Evolutionary conservation across 768 basidiomycete species (phyloP), one percentile per base, ranked within the genome.

Genomic region (Amyloporia xantha): DNA sequence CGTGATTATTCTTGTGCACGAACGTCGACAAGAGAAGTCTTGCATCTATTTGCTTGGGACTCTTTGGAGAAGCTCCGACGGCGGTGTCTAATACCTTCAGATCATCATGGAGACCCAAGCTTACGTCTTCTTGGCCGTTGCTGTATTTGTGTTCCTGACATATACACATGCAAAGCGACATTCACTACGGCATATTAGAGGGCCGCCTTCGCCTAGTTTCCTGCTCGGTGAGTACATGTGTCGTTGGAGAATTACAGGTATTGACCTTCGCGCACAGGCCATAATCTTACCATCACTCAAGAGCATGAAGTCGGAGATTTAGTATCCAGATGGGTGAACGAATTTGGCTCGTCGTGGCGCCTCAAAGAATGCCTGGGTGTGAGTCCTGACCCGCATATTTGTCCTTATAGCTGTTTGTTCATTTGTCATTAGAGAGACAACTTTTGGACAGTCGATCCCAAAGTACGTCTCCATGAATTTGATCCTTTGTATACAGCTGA

Each of bases 261-360:
- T 17, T 11, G 21, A 4, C 11, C 17, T 21, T 20, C 17, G 5
- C 9, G 21, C 19, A 24, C 41, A 50, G 48, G 48, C 23, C 44
- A 46, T 33, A 40, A 4, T 5, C 7, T 51, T 9, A 24, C 44
- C 7, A 40, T 45, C 13, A 28, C 15, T 11, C 23, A 23, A 4
- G 19, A 41, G 41, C 26, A 47, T 9, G 49, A 61, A 37, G 59
- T 62, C 9, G 61, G 61, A 1, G 54, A 56, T n/a, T 44, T 55
- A 3, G 50, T 55, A 21, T 47, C 47, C 33, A 27, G 53, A 27
- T 60, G 52, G 43, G 41, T 49, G 24, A 30, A 39, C 35, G 46
- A 59, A 35, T 63, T 55, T 41, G 62, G 60, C 12, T 27, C 44
- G 4, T 48, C 51, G 9, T 58, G 57, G 52, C 42, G 54, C 13